phyloP scores from a whole-genome alignment of 78 protist species.

The Capsaspora owczarzaki region DNA sequence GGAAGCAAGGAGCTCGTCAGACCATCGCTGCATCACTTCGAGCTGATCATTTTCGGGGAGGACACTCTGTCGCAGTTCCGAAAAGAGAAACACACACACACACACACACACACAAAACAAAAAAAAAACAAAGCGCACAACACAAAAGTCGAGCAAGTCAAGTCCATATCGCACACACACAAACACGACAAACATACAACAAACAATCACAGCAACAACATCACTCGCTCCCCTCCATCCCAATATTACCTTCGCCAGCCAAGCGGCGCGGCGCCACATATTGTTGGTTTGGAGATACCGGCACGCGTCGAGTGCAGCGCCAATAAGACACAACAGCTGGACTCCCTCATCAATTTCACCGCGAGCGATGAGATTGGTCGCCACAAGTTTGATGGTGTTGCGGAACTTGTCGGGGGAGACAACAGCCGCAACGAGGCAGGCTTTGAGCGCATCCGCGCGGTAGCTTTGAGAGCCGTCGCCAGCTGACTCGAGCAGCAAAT shows the following conservation, averaged over 20 bases:
- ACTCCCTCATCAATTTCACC: background rate
- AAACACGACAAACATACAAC: background rate
- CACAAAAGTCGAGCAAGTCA: background rate
- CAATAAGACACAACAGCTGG: background rate
- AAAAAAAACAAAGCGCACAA: background rate
- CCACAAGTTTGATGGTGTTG: constrained; percentile 2
- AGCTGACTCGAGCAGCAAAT: background rate
- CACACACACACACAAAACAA: background rate
- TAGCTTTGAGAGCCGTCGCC: background rate
- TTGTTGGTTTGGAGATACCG: constrained; percentile 4
- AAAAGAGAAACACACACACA: background rate
- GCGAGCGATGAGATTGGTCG: background rate
- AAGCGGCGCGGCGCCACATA: constrained; percentile 4
- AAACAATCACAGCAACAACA: background rate
- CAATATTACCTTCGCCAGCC: background rate
- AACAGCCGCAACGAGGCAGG: background rate
- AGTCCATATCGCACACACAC: background rate
- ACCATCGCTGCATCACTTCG: background rate
- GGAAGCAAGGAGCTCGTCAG: background rate
- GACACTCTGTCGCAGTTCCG: background rate
- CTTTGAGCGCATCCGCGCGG: background rate
- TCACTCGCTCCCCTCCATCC: background rate
- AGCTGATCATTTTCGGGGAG: background rate
- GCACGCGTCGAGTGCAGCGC: background rate
- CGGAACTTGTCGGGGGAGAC: background rate